These are phyloP conservation scores for Salvia rosmarinus DNA, from an alignment of 257 asterid genomes.

Conservation along the genomic window DNA sequence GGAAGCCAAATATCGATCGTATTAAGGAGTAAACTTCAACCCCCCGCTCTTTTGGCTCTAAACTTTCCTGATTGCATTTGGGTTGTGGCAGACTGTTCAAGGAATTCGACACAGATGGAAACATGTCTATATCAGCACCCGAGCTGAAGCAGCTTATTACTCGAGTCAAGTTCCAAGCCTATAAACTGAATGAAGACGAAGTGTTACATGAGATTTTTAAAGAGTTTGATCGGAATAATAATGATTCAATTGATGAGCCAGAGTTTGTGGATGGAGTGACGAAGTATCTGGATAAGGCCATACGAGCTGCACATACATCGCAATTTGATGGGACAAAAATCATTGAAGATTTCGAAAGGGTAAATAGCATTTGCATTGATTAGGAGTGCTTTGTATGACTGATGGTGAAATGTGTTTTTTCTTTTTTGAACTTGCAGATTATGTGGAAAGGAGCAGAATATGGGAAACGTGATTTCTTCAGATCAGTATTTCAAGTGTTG, in stretches of 20 bases:
- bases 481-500: conserved; percentile 43
- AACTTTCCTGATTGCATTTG: neutral
- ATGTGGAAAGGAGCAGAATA: conserved; percentile 38
- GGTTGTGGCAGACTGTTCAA: conserved; percentile 49
- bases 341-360: conserved; percentile 41
- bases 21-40: conserved; percentile 39
- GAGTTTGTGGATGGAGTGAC: conserved; percentile 45
- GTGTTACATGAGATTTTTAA: conserved; percentile 39
- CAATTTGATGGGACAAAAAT: conserved; percentile 27
- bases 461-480: conserved; percentile 34
- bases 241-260: conserved; percentile 38
- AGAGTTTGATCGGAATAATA: conserved; percentile 45
- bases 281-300: conserved; percentile 50
- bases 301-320: conserved; percentile 33
- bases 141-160: conserved; percentile 48
- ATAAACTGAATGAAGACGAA: conserved; percentile 36
- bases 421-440: conserved; percentile 31
- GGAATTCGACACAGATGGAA: conserved; percentile 38
- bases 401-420: neutral
- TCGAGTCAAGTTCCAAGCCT: conserved; percentile 46
- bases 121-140: conserved; percentile 37
- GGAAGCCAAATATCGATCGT: conserved; percentile 53
- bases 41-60: neutral
- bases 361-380: neutral
- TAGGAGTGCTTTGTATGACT: neutral